These are phyloP conservation scores for Albugo candida DNA, from an alignment of 352 stramenopile genomes.

Conservation along the genomic window DNA sequence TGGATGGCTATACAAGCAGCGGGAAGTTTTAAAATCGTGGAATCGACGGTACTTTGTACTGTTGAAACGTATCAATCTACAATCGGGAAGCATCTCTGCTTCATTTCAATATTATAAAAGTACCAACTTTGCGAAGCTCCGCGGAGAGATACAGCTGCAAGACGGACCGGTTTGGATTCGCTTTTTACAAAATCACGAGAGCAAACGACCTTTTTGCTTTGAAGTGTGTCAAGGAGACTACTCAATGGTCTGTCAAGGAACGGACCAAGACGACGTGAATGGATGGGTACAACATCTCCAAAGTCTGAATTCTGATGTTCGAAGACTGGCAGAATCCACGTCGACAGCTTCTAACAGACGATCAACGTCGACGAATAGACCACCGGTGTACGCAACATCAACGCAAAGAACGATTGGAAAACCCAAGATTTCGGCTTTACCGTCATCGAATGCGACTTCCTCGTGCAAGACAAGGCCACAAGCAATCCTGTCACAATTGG, in stretches of 20 bases:
- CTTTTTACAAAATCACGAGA: constrained; percentile 59
- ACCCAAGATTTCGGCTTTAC: too few relatives aligned
- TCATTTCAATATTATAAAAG: constrained; percentile 76
- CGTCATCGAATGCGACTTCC: too few relatives aligned
- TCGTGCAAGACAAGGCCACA: too few relatives aligned
- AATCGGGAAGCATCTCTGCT: constrained; percentile 44
- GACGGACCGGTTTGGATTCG: constrained; percentile 43
- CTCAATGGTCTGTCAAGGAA: constrained; percentile 55
- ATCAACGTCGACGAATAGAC: too few relatives aligned
- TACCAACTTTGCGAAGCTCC: constrained; percentile 57
- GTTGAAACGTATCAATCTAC: constrained; percentile 51
- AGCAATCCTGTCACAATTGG: too few relatives aligned
- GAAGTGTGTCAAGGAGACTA: constrained; percentile 52
- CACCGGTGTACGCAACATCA: too few relatives aligned
- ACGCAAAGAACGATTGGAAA: too few relatives aligned
- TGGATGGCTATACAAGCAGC: constrained; percentile 39
- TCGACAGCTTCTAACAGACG: too few relatives aligned
- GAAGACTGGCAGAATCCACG: too few relatives aligned
- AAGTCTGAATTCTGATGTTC: constrained; percentile 12
- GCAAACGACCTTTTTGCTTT: constrained; percentile 70
- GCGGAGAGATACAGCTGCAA: constrained; percentile 56
- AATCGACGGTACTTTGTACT: constrained; percentile 76
- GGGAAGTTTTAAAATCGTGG: constrained; percentile 57
- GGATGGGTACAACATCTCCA: constrained; percentile 71
- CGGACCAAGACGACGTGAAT: constrained; percentile 70